Evolutionary conservation across 495 filamentous ascomycete species (phyloP), one percentile per base, ranked within the genome.

Genomic region (Tirmania nivea): DNA sequence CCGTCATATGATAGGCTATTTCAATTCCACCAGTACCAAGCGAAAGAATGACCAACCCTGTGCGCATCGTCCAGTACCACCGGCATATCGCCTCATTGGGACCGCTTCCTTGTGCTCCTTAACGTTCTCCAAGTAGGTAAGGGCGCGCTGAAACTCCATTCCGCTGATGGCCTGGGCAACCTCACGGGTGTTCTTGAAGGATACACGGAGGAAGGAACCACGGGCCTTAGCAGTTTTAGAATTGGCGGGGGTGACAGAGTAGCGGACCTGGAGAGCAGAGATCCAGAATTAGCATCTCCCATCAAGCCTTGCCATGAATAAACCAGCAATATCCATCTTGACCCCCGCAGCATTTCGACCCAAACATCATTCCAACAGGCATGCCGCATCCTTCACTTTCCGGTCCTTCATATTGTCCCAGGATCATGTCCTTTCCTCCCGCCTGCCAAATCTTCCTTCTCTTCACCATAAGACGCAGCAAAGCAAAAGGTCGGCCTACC

Each of bases 111-210:
- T 81, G 75, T 96, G 84, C 71, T 81, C 80, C 68, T 80, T 78
- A 61, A 99, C 90, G 70, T 96, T 95, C 74, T 90, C 85, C 67
- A 99, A 81, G 80, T 88, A 99, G 66, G 75, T 77, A 62, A 94
- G 73, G 59, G 90, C 92, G 67, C 90, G 90, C 71, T 81, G 74
- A 66, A 96, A 75, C 77, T 96, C 96, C 90, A 89, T 94, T 71
- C 90, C 89, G 72, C 86, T 95, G 80, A 96, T 87, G 58, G 89
- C 87, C 75, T 95, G 88, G 54, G 90, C 92, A 59, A 90, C 94
- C 77, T 99, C 92, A 68, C 89, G 85, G 71, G 90, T 95, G 80
- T 97, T 96, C 80, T 96, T 96, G 83, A 94, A 95, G 63, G 83
- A 90, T 67, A 94, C 87, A 65, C 90, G 88, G 61, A 99, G 85